Base-by-base conservation (phyloP, 768 basidiomycete genomes). In the Podaxis sp. region DNA sequence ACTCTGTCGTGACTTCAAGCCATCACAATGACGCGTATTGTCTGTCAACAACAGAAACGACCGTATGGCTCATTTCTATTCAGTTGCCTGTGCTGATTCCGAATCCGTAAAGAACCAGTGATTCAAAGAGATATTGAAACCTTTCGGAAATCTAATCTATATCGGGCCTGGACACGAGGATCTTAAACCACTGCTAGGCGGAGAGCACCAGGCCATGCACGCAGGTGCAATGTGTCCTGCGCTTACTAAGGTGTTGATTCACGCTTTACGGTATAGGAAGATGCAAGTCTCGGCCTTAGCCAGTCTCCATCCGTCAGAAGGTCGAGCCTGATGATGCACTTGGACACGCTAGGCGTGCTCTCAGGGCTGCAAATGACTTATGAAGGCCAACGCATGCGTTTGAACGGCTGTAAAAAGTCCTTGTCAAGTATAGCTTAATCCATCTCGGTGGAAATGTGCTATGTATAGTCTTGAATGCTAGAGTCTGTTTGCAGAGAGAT, bases 21-120 rank as follows among this genome's bases (percentile, higher is more conserved):
- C 53, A 26, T 55, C 53, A 9, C 39, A 13, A 59, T 52, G 49
- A 59, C 58, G 58, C 22, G 38, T 44, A 59, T 59, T 4, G 33
- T 13, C 42, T 42, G 40, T 26, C 24, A 26, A n/a, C 24, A 24
- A 28, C 19, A 51, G 39, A 46, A 38, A 26, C 26, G 19, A 44
- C 56, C 44, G 40, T 44, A 44, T 28, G 56, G 56, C 42, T 46
- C 24, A 6, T 40, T 51, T 4, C 12, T 12, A 24, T 28, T 24
- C 19, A 51, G 24, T 22, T 28, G 7, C 49, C 24, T 22, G 24
- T 22, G 24, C 11, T 38, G 38, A 22, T 55, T 39, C 4, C 53
- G 7, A 55, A 22, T n/a, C 4, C 36, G 33, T 39, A 28, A 12
- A 51, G 49, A 15, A 7, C 19, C 8, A 24, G 19, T 55, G 53